Conservation (phyloP, 768 basidiomycete species). For the Rhodotorula paludigena region DNA sequence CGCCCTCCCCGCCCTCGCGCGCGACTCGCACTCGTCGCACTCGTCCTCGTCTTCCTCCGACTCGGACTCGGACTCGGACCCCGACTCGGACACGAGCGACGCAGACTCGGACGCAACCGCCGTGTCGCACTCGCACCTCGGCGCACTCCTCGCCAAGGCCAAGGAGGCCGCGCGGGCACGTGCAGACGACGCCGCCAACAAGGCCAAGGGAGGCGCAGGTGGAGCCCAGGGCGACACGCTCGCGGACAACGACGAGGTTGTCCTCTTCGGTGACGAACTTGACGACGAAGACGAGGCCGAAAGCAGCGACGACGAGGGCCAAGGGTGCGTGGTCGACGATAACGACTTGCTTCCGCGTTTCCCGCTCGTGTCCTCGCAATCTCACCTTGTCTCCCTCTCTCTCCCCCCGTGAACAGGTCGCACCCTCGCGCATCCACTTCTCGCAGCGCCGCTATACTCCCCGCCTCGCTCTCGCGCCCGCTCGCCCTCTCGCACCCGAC, state of each 20-base stretch:
- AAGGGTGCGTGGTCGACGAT: not conserved
- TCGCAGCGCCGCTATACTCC: slow-evolving; percentile 3
- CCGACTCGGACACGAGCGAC: slow-evolving; percentile 45
- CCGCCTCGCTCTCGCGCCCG: slow-evolving; percentile 22
- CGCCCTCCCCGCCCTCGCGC: too few species aligned
- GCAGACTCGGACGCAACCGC: slow-evolving; percentile 45
- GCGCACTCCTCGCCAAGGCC: slow-evolving; percentile 63
- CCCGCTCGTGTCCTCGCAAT: too few species aligned
- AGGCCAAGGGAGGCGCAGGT: slow-evolving; percentile 15
- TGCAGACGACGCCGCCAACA: slow-evolving; percentile 36
- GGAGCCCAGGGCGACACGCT: slow-evolving; percentile 13
- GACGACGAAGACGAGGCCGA: slow-evolving; percentile 4
- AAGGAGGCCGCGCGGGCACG: slow-evolving; percentile 47
- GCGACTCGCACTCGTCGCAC: not conserved
- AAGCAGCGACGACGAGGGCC: slow-evolving; percentile 20
- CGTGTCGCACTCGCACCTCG: slow-evolving; percentile 53
- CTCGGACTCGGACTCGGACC: not conserved
- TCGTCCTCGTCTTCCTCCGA: not conserved
- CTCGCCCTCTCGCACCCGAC: not conserved
- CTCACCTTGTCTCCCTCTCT: too few species aligned
- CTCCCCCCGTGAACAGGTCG: not conserved
- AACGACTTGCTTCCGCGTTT: too few species aligned
- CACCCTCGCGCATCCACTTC: slow-evolving; percentile 32
- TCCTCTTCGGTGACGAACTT: slow-evolving; percentile 23
- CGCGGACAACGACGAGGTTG: slow-evolving; percentile 29